phyloP scores from a whole-genome alignment of 1,139 yeast species.

The Lizanozyma gosingica region DNA sequence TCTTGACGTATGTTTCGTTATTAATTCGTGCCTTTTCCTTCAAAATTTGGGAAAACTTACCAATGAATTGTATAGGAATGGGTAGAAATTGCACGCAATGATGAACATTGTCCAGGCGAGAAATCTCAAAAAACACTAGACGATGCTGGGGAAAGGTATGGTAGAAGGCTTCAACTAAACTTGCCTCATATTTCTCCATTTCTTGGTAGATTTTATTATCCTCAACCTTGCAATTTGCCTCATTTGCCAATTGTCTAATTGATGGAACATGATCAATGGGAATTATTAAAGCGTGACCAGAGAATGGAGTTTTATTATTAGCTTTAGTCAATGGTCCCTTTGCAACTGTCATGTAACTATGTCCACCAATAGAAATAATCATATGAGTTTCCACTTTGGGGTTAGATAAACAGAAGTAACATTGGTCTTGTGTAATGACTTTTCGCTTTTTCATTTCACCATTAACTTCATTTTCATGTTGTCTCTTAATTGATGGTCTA shows the following conservation, averaged over 20 bases:
- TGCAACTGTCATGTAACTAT: conserved; percentile 66
- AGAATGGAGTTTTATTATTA: conserved; percentile 36
- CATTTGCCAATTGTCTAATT: conserved; percentile 9
- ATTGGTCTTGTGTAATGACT: conserved; percentile 44
- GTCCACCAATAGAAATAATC: conserved; percentile 66
- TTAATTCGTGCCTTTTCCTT: conserved; percentile 36
- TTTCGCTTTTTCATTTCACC: conserved; percentile 16
- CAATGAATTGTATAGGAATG: conserved; percentile 32
- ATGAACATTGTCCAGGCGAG: conserved; percentile 50
- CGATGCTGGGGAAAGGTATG: conserved; percentile 24
- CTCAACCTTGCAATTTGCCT: conserved; percentile 9
- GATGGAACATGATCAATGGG: conserved; percentile 71
- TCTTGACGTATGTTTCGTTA: conserved; percentile 37
- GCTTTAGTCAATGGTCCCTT: conserved; percentile 76
- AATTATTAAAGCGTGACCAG: conserved; percentile 80
- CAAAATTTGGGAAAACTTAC: conserved; percentile 25
- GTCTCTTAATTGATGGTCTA: not conserved
- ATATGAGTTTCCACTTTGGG: conserved; percentile 73
- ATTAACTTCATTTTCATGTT: conserved; percentile 4
- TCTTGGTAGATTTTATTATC: conserved; percentile 18
- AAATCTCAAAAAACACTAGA: conserved; percentile 54
- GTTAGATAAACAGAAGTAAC: conserved; percentile 81
- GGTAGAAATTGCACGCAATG: conserved; percentile 61
- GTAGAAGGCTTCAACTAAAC: conserved; percentile 39
- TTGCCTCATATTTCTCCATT: conserved; percentile 29